Conservation (phyloP, 2,329 filamentous ascomycete species). For the Colletotrichum paranaense region DNA sequence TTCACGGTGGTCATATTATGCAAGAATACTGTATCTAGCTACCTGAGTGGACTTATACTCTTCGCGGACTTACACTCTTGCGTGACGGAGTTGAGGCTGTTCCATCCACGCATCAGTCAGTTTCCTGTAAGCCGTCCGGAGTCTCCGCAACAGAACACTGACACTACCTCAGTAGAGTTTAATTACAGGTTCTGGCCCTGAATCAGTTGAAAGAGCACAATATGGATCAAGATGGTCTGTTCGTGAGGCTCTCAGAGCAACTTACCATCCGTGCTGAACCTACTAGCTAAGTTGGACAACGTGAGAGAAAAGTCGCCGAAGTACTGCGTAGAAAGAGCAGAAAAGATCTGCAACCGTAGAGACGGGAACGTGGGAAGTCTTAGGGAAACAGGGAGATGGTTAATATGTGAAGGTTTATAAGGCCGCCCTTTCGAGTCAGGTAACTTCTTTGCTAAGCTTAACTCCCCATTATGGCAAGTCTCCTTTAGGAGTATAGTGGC, state of each 20-base stretch:
- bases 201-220: background rate
- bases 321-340: too few relatives aligned
- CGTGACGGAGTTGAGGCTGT: background rate
- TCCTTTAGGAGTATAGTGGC: background rate
- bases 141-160: background rate
- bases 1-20: background rate
- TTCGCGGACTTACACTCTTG: background rate
- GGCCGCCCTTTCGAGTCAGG: background rate
- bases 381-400: background rate
- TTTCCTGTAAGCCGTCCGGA: background rate
- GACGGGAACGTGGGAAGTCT: background rate
- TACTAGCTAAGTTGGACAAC: too few relatives aligned
- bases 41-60: background rate
- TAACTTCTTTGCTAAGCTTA: background rate
- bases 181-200: background rate
- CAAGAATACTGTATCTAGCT: background rate
- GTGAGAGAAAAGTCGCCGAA: too few relatives aligned
- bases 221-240: too few relatives aligned
- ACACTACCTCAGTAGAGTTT: background rate
- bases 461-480: background rate
- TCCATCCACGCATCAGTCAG: background rate
- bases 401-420: background rate
- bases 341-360: background rate
- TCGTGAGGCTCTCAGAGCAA: too few relatives aligned
- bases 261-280: too few relatives aligned